A percentile compares a stretch with the other conserved stretches of the same genome.
phyloP scores from a whole-genome alignment of 2,329 filamentous ascomycete species.

The Byssothecium circinans region DNA sequence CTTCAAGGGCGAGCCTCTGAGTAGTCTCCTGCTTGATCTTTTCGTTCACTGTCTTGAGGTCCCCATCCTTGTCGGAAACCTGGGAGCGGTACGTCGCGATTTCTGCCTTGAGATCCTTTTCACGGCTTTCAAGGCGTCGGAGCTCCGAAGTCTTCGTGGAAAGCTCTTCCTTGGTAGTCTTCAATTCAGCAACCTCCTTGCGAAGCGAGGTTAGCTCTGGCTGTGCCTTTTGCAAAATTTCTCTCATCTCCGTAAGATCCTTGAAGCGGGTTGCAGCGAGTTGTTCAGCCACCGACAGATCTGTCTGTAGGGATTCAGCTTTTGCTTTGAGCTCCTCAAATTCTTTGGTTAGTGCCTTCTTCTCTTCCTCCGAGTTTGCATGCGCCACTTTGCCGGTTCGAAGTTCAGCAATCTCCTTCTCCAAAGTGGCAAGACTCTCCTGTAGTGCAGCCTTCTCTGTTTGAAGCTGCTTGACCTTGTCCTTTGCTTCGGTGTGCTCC shows the following conservation, averaged over 20 bases:
- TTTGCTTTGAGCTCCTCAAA: slow-evolving; percentile 73
- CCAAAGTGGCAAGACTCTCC: slow-evolving; percentile 65
- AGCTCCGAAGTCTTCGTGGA: slow-evolving; percentile 64
- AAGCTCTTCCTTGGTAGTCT: slow-evolving; percentile 74
- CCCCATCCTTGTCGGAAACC: slow-evolving; percentile 71
- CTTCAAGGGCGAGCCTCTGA: slow-evolving; percentile 73
- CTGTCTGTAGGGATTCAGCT: slow-evolving; percentile 71
- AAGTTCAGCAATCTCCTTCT: slow-evolving; percentile 68
- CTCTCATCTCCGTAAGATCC: slow-evolving; percentile 78
- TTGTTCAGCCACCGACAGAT: slow-evolving; percentile 82
- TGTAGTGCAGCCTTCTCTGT: slow-evolving; percentile 69
- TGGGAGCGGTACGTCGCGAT: slow-evolving; percentile 69
- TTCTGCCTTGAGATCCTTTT: slow-evolving; percentile 79
- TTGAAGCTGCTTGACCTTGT: slow-evolving; percentile 70
- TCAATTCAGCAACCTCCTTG: slow-evolving; percentile 74
- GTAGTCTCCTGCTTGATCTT: slow-evolving; percentile 75
- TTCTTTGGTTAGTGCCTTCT: slow-evolving; percentile 62
- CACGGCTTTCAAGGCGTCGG: slow-evolving; percentile 74
- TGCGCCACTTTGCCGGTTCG: slow-evolving; percentile 51
- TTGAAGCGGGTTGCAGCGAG: slow-evolving; percentile 86
- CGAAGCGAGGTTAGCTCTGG: slow-evolving; percentile 80
- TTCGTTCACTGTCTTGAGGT: slow-evolving; percentile 76
- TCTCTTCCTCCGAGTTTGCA: slow-evolving; percentile 55
- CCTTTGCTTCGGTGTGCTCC: slow-evolving; percentile 81
- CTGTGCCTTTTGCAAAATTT: slow-evolving; percentile 80